Base-by-base conservation (phyloP, 148 eudicot species). In the Fallopia convolvulus region DNA sequence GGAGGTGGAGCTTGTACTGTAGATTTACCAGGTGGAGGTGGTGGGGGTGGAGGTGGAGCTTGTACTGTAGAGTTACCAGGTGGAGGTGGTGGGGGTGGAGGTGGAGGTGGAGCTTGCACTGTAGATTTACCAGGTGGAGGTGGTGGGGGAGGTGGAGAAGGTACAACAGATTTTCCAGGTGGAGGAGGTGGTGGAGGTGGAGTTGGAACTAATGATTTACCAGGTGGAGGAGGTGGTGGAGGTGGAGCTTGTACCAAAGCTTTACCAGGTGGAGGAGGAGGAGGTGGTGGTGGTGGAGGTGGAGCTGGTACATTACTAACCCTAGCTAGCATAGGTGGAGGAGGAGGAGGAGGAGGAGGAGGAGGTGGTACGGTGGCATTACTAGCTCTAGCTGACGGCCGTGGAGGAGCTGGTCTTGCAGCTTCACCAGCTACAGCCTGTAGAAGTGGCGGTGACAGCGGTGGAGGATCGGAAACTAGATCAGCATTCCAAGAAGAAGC, bases 271-370 rank as follows among this genome's bases (percentile, higher is more conserved):
- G 20, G 18, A 21, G 6, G 36, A 41, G 70, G 53, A 13, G 75
- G 79, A 9, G 79, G 81, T 63, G 82, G 79, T 50, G 81, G 81
- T 61, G 87, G 82, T 5, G 84, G 85, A 8, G 82, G 82, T 15
- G 86, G 84, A 14, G 10, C 6, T 6, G 9, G 3, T 18, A 14
- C 52, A 14, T 56, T 56, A 30, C 46, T 32, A 26, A 11, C 77
- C 30, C 30, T 26, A 41, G 84, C 79, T 1, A 79, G 84, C 17
- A 82, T 82, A 21, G 84, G 82, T 15, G 87, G 61, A 11, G 74
- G 73, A 8, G 44, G 71, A 23, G 72, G 76, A 1, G 87, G 61
- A 11, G 74, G 73, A 8, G 44, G 71, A 23, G 72, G 76, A 1
- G 80, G 76, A 15, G 77, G 72, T 5, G 63, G 63, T 52, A 32